Evolutionary conservation across 78 protist species (phyloP).

Genomic region (Polysphondylium violaceum): DNA sequence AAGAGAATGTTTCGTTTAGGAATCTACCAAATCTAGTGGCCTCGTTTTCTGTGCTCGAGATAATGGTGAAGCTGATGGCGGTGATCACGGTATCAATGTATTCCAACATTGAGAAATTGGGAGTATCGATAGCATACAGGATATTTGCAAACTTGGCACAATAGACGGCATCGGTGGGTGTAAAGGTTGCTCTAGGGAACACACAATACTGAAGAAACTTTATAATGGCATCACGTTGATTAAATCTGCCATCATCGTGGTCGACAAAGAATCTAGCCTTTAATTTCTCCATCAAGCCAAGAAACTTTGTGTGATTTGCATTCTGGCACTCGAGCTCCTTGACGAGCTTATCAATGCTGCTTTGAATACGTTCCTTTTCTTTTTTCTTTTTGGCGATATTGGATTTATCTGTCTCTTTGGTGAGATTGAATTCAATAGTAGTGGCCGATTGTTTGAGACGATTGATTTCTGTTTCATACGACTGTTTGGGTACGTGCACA

Average conservation of each 20-base stretch:
- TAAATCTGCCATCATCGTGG: background rate
- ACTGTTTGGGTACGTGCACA: slow-evolving; percentile 50
- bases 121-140: slow-evolving; percentile 6
- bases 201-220: slow-evolving; percentile 72
- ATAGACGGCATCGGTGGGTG: slow-evolving; percentile 76
- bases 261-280: slow-evolving; percentile 41
- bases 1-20: slow-evolving; percentile 29
- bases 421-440: background rate
- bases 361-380: slow-evolving; percentile 17
- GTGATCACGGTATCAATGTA: slow-evolving; percentile 12
- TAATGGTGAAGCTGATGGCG: background rate
- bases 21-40: slow-evolving; percentile 76
- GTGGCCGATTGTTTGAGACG: slow-evolving; percentile 1
- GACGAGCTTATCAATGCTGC: slow-evolving; percentile 1
- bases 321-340: slow-evolving; percentile 29
- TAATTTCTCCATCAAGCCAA: slow-evolving; percentile 8
- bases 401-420: background rate
- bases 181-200: slow-evolving; percentile 69
- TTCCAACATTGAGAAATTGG: slow-evolving; percentile 28
- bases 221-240: background rate
- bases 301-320: slow-evolving; percentile 24
- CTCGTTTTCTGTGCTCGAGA: slow-evolving; percentile 62
- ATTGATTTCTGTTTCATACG: slow-evolving; percentile 36
- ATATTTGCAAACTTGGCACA: slow-evolving; percentile 54
- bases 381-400: slow-evolving; percentile 8